A percentile compares a stretch with the other conserved stretches of the same genome.
Evolutionary conservation across 2,329 filamentous ascomycete species (phyloP).

Genomic region (Botrytis aclada): DNA sequence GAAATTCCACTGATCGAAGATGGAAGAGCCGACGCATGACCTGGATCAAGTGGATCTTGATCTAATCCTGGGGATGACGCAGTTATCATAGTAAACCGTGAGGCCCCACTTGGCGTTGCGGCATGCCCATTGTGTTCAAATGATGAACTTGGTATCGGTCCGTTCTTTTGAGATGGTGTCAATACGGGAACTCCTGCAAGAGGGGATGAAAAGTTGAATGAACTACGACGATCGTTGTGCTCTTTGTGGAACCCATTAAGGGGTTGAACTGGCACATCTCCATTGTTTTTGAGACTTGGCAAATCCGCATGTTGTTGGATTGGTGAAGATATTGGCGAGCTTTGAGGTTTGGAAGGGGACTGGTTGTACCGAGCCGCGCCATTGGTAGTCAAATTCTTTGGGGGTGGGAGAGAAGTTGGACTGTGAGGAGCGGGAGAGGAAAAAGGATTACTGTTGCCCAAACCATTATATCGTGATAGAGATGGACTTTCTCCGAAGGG

Average conservation of each 20-base stretch:
- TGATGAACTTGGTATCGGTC: slow-evolving; percentile 21
- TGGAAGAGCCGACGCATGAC: slow-evolving; percentile 33
- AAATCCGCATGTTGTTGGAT: slow-evolving; percentile 21
- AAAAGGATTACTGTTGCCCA: slow-evolving; percentile 29
- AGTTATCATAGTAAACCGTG: slow-evolving; percentile 7
- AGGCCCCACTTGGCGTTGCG: slow-evolving; percentile 15
- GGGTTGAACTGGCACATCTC: slow-evolving; percentile 15
- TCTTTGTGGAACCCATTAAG: slow-evolving; percentile 24
- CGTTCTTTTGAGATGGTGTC: slow-evolving; percentile 30
- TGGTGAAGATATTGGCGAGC: slow-evolving; percentile 19
- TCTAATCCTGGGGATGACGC: slow-evolving; percentile 21
- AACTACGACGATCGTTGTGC: slow-evolving; percentile 30
- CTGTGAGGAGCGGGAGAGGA: slow-evolving; percentile 37
- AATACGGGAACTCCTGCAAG: slow-evolving; percentile 33
- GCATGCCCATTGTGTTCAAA: slow-evolving; percentile 20
- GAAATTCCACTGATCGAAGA: slow-evolving; percentile 42
- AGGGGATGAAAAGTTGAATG: slow-evolving; percentile 34
- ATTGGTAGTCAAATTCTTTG: slow-evolving; percentile 33
- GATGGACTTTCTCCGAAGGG: slow-evolving; percentile 16
- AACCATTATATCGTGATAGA: slow-evolving; percentile 13
- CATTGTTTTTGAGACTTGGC: slow-evolving; percentile 21
- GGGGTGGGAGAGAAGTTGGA: slow-evolving; percentile 37
- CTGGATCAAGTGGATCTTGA: slow-evolving; percentile 24
- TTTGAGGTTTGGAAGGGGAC: slow-evolving; percentile 18
- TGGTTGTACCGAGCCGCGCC: slow-evolving; percentile 20